Conservation (phyloP, 1,284 basidiomycete genomes). For the Peniophora sp. region DNA sequence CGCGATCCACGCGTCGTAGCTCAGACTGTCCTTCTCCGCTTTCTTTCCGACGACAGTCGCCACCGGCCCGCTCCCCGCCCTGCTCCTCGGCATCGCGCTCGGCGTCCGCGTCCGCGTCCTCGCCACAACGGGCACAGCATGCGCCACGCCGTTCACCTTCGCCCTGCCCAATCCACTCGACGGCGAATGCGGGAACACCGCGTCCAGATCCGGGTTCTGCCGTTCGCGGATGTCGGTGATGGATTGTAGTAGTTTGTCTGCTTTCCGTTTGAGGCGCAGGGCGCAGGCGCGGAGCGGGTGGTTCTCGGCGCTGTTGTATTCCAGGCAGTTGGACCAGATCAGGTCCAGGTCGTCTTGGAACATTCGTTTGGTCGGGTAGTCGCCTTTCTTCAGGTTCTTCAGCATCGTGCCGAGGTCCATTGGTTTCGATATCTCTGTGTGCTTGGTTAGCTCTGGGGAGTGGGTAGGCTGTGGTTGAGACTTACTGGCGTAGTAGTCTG, state of each 20-base stretch:
- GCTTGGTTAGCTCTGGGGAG: slow-evolving; percentile 4
- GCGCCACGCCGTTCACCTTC: not conserved
- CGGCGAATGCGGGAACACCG: not conserved
- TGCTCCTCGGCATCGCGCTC: slow-evolving; percentile 32
- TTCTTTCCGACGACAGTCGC: not conserved
- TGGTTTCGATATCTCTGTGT: slow-evolving; percentile 77
- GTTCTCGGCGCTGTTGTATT: slow-evolving; percentile 84
- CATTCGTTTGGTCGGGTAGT: slow-evolving; percentile 90
- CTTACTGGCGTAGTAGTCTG: slow-evolving; percentile 84
- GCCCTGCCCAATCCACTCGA: too few relatives aligned
- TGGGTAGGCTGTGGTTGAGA: slow-evolving; percentile 8
- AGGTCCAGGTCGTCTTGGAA: slow-evolving; percentile 92
- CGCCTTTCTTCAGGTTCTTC: slow-evolving; percentile 84
- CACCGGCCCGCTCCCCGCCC: not conserved
- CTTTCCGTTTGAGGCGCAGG: slow-evolving; percentile 68
- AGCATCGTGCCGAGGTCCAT: slow-evolving; percentile 95
- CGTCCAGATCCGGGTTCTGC: slow-evolving; percentile 38
- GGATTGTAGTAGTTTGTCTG: slow-evolving; percentile 77
- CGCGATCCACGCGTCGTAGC: not conserved
- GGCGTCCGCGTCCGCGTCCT: slow-evolving; percentile 20
- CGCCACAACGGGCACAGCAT: not conserved
- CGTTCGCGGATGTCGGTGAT: slow-evolving; percentile 85
- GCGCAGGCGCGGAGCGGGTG: slow-evolving; percentile 82
- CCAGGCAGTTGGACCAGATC: slow-evolving; percentile 94
- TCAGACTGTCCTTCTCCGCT: not conserved